Evolutionary conservation across 2,329 filamentous ascomycete genomes (phyloP).

Genomic region (Verticillium isaacii): DNA sequence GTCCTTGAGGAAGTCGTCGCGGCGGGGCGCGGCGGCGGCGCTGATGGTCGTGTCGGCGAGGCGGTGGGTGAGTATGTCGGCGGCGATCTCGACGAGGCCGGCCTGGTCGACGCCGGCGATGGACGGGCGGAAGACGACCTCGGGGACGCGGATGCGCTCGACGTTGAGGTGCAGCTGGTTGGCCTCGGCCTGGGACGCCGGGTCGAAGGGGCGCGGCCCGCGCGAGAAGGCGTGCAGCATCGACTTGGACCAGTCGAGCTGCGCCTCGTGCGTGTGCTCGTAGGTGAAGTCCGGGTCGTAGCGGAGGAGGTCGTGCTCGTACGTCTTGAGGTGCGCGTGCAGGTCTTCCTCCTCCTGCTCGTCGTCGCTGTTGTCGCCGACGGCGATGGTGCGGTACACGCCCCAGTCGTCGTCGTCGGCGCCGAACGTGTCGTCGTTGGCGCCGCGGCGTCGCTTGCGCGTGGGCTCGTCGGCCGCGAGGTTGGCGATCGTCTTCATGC

Average conservation of each 20-base stretch:
- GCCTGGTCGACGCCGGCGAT: conserved; percentile 93
- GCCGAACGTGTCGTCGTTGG: conserved; percentile 93
- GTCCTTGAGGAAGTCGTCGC: conserved; percentile 72
- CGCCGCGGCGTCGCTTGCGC: conserved; percentile 80
- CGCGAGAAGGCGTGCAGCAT: conserved; percentile 86
- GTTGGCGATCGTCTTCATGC: conserved; percentile 97
- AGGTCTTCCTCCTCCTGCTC: conserved; percentile 92
- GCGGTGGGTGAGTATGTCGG: conserved; percentile 83
- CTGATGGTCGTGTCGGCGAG: conserved; percentile 44
- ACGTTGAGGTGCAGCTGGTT: conserved; percentile 95
- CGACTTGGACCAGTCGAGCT: conserved; percentile 92
- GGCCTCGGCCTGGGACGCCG: conserved; percentile 70
- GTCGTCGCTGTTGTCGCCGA: conserved; percentile 76
- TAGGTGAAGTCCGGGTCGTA: conserved; percentile 89
- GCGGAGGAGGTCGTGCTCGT: conserved; percentile 80
- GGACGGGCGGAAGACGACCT: conserved; percentile 87
- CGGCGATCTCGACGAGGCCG: conserved; percentile 85
- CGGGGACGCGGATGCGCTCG: conserved; percentile 88
- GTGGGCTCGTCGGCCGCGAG: conserved; percentile 83
- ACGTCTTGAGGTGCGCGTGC: conserved; percentile 62
- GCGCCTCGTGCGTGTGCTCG: conserved; percentile 84
- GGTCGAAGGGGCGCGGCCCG: conserved; percentile 81
- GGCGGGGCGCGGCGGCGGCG: conserved; percentile 28
- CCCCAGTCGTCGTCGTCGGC: conserved; percentile 98
- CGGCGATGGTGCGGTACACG: conserved; percentile 89